Conservation (phyloP, 352 stramenopile genomes). For the Pythium brachiatum region DNA sequence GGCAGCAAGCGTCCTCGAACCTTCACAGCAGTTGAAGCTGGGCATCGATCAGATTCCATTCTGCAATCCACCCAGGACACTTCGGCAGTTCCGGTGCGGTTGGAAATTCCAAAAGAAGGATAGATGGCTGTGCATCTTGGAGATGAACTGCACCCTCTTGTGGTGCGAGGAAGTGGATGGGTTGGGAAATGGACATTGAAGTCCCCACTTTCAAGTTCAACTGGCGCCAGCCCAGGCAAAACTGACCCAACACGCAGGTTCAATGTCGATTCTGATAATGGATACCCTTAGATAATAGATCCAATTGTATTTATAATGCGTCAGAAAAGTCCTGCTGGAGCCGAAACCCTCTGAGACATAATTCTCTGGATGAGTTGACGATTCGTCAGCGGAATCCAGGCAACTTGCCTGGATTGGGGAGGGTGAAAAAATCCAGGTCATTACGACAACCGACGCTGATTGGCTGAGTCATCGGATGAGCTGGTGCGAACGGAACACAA, state of each 20-base stretch:
- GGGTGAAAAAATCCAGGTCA: conserved; percentile 2
- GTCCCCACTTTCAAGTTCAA: conserved; percentile 24
- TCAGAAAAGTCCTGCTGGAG: background rate
- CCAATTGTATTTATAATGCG: background rate
- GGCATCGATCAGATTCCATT: background rate
- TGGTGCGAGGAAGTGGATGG: background rate
- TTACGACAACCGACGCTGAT: background rate
- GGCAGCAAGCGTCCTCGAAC: background rate
- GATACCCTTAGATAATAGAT: background rate
- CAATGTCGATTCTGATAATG: background rate
- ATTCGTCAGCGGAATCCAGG: background rate
- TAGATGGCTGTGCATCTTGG: background rate
- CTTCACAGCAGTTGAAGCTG: background rate
- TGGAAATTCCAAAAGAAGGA: background rate
- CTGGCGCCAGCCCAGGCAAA: conserved; percentile 9
- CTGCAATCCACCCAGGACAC: background rate
- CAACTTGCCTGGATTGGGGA: background rate
- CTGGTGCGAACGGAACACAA: conserved; percentile 7
- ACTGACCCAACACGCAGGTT: background rate
- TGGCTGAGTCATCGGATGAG: background rate
- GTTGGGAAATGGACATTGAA: conserved; percentile 8
- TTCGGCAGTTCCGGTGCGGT: background rate
- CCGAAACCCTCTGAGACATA: conserved; percentile 22
- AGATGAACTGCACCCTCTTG: background rate
- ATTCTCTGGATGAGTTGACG: background rate